These are phyloP conservation scores for Biscogniauxia mediterranea DNA, from an alignment of 2,329 filamentous ascomycete species.

Conservation along the genomic window DNA sequence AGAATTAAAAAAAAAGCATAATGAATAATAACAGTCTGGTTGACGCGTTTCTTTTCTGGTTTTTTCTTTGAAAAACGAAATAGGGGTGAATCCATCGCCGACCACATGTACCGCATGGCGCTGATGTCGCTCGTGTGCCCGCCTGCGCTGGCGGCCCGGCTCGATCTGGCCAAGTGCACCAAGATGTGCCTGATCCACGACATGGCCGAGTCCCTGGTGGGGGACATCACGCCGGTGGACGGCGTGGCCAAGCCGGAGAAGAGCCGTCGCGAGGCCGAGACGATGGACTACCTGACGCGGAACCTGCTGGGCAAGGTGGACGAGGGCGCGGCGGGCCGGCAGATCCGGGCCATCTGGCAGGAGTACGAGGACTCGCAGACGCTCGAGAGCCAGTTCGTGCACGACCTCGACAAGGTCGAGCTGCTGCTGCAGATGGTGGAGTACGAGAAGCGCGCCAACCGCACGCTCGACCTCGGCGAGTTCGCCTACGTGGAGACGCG, in stretches of 20 bases:
- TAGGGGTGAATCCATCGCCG: conserved; percentile 85
- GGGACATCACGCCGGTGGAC: conserved; percentile 94
- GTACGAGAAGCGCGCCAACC: conserved; percentile 74
- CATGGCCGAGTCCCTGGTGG: conserved; percentile 93
- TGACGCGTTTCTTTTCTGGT: background rate
- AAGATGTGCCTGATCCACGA: conserved; percentile 97
- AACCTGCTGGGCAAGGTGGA: conserved; percentile 71
- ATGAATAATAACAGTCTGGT: no score
- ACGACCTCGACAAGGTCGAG: conserved; percentile 98
- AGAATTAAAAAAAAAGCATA: no score
- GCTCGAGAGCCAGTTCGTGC: conserved; percentile 82
- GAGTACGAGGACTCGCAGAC: conserved; percentile 92
- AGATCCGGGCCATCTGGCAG: conserved; percentile 81
- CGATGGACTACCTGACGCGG: conserved; percentile 86
- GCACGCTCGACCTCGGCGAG: conserved; percentile 74
- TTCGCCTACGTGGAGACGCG: conserved; percentile 76
- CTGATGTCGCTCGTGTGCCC: conserved; percentile 93
- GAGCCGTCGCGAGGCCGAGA: conserved; percentile 77
- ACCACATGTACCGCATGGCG: conserved; percentile 99
- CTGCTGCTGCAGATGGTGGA: conserved; percentile 93
- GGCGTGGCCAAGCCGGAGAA: conserved; percentile 84
- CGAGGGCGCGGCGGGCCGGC: conserved; percentile 64
- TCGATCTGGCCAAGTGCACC: conserved; percentile 82
- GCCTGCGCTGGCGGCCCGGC: conserved; percentile 62
- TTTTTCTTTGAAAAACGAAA: background rate